Evolutionary conservation across 2,329 filamentous ascomycete genomes (phyloP).

Genomic region (Colletotrichum karsti): DNA sequence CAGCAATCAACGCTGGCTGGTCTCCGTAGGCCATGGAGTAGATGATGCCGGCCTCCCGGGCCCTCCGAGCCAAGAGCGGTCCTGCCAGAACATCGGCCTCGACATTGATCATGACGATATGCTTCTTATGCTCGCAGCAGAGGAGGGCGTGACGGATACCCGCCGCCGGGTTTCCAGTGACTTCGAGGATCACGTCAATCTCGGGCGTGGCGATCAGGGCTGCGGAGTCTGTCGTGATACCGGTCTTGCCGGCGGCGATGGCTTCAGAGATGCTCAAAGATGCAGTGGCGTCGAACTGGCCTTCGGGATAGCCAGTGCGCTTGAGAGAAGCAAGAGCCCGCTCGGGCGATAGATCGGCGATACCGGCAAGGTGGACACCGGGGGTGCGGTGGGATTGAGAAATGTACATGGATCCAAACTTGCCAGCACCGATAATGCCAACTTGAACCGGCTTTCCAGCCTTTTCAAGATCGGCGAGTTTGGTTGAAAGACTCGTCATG

Average conservation of each 20-base stretch:
- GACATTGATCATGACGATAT: slow-evolving; percentile 57
- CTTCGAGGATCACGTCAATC: neutral
- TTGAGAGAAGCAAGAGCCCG: slow-evolving; percentile 49
- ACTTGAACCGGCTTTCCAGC: slow-evolving; percentile 49
- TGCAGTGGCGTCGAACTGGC: slow-evolving; percentile 46
- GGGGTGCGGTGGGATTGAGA: slow-evolving; percentile 52
- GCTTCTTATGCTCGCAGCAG: slow-evolving; percentile 56
- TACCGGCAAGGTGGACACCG: slow-evolving; percentile 51
- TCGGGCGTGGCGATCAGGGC: neutral
- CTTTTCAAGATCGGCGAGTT: slow-evolving; percentile 47
- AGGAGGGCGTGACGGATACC: slow-evolving; percentile 43
- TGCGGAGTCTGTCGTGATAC: neutral
- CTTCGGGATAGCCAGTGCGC: slow-evolving; percentile 47
- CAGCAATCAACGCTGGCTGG: slow-evolving; percentile 52
- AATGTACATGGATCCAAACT: slow-evolving; percentile 57
- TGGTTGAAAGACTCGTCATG: slow-evolving; percentile 48
- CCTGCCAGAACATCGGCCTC: slow-evolving; percentile 54
- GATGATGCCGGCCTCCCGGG: slow-evolving; percentile 53
- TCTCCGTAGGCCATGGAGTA: slow-evolving; percentile 57
- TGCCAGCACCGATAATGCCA: slow-evolving; percentile 54
- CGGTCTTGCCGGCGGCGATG: neutral
- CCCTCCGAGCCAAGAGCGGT: slow-evolving; percentile 48
- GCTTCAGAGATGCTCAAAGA: slow-evolving; percentile 48
- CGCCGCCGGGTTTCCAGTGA: neutral
- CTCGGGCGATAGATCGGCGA: slow-evolving; percentile 51